phyloP scores from a whole-genome alignment of 768 basidiomycete species.

The Leccinum longicurvipes region DNA sequence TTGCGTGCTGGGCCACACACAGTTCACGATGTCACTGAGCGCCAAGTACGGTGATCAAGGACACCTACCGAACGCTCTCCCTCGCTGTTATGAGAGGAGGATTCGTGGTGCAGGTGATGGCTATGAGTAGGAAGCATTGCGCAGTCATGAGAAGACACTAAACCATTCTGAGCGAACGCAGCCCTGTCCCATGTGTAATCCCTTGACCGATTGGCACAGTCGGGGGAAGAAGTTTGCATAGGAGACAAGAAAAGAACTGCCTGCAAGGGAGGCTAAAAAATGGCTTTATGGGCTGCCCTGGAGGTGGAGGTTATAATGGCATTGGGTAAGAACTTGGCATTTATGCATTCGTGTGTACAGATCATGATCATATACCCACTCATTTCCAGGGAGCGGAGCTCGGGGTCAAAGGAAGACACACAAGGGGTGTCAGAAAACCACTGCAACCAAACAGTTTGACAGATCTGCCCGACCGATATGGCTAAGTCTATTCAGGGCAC shows the following conservation, averaged over 20 bases:
- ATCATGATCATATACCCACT: constrained; percentile 36
- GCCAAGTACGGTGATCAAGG: constrained; percentile 3
- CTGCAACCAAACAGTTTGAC: constrained; percentile 31
- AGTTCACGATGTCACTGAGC: constrained; percentile 12
- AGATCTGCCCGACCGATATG: constrained; percentile 37
- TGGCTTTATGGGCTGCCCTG: constrained; percentile 19
- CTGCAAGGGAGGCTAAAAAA: constrained; percentile 21
- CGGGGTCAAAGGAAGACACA: constrained; percentile 38
- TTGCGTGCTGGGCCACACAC: constrained; percentile 23
- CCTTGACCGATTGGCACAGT: constrained; percentile 29
- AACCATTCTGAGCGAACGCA: constrained; percentile 37
- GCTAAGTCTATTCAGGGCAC: constrained; percentile 26
- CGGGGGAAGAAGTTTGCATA: constrained; percentile 30
- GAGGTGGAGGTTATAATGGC: constrained; percentile 29
- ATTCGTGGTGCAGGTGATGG: constrained; percentile 25
- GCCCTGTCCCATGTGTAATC: constrained; percentile 36
- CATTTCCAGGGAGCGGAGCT: constrained; percentile 40
- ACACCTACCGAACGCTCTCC: constrained; percentile 27
- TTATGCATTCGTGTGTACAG: constrained; percentile 36
- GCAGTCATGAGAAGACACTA: constrained; percentile 34
- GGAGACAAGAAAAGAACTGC: constrained; percentile 21
- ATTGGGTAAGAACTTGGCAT: constrained; percentile 36
- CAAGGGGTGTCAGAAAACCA: constrained; percentile 35
- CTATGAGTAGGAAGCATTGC: constrained; percentile 32
- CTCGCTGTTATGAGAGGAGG: constrained; percentile 25